Conservation (phyloP, 345 rosid species). For the Erucastrum elatum region DNA sequence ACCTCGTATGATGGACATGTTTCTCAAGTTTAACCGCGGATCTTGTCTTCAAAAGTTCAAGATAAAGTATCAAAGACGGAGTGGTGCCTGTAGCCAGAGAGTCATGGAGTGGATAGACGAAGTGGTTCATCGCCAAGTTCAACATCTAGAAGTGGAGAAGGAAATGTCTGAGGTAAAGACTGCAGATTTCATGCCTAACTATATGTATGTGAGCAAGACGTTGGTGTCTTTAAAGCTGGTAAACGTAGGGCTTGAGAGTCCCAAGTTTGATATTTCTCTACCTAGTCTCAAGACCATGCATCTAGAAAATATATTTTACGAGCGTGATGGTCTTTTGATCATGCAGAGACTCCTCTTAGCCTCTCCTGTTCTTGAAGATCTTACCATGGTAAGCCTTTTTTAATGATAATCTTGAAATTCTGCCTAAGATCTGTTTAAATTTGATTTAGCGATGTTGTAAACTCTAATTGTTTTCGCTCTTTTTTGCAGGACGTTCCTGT, state of each 20-base stretch:
- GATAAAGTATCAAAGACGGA: background rate
- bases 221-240: slow-evolving; percentile 10
- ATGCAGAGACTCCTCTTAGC: background rate
- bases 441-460: background rate
- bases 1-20: background rate
- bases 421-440: background rate
- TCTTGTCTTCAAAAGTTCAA: background rate
- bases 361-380: background rate
- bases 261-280: background rate
- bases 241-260: background rate
- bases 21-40: background rate
- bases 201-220: slow-evolving; percentile 10
- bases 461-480: background rate
- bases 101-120: background rate
- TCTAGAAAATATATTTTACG: background rate
- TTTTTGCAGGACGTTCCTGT: background rate
- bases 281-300: slow-evolving; percentile 24
- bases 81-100: background rate
- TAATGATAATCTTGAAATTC: background rate
- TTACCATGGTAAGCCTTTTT: background rate
- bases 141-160: slow-evolving; percentile 3
- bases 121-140: background rate
- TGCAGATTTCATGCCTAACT: background rate
- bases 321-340: background rate
- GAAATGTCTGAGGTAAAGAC: background rate